Evolutionary conservation across 208 protist genomes (phyloP).

Genomic region (Leishmania guyanensis): DNA sequence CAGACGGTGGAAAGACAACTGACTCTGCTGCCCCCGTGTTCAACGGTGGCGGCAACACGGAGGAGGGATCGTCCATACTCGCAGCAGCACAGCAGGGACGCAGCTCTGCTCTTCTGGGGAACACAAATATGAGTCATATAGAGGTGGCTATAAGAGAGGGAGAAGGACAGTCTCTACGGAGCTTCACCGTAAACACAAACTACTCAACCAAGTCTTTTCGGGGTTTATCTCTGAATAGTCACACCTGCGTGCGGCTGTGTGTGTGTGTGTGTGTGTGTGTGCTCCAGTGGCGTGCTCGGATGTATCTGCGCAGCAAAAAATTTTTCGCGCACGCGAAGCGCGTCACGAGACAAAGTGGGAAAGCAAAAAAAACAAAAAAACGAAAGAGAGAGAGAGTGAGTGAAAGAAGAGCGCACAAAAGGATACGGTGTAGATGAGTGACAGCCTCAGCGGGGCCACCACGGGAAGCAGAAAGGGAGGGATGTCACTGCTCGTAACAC

Average conservation of each 20-base stretch:
- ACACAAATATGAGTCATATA: background rate
- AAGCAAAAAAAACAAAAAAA: background rate
- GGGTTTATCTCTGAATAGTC: background rate
- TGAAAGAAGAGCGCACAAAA: background rate
- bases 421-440: background rate
- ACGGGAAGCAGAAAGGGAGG: background rate
- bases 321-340: too few species aligned
- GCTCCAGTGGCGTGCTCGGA: background rate
- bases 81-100: background rate
- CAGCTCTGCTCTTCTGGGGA: background rate
- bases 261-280: background rate
- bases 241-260: background rate
- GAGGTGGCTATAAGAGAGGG: background rate
- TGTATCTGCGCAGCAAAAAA: background rate
- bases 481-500: background rate
- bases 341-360: background rate
- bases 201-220: background rate
- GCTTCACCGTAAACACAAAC: too few species aligned
- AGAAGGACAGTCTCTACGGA: background rate
- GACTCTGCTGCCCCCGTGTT: background rate
- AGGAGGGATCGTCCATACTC: background rate
- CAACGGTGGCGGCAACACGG: background rate
- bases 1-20: slow-evolving; percentile 1
- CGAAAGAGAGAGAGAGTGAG: background rate
- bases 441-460: too few species aligned